Conservation (phyloP, 441 rosid genomes). For the Eruca vesicaria region DNA sequence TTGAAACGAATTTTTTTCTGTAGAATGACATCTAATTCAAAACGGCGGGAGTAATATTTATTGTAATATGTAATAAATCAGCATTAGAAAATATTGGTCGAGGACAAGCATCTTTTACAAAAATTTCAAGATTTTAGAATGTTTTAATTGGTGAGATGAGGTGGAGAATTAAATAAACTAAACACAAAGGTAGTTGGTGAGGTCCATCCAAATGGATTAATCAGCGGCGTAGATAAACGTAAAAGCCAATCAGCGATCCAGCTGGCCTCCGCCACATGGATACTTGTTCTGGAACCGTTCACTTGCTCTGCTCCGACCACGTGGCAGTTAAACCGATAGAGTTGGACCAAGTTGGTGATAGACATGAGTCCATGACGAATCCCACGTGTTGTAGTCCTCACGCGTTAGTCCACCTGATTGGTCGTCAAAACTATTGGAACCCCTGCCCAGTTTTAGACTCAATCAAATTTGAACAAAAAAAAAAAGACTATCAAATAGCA, state of each 20-base stretch:
- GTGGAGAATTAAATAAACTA: neutral
- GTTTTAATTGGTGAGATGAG: neutral
- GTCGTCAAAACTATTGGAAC: constrained; percentile 17
- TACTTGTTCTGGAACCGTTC: constrained; percentile 2
- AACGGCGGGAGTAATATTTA: no score
- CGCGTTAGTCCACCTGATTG: constrained; percentile 18
- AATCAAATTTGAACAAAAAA: no score
- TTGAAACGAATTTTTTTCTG: no score
- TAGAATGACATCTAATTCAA: no score
- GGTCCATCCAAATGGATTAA: constrained; percentile 26
- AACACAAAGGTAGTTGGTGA: constrained; percentile 2
- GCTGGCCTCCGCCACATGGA: constrained; percentile 25
- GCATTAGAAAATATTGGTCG: neutral
- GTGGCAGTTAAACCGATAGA: constrained; percentile 24
- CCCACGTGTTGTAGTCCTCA: constrained; percentile 9
- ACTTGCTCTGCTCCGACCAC: constrained; percentile 8
- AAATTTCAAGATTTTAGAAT: neutral
- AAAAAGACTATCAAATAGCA: no score
- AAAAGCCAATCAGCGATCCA: constrained; percentile 30
- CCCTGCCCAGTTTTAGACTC: neutral
- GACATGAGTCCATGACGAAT: constrained; percentile 25
- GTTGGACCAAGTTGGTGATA: constrained; percentile 23
- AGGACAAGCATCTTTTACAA: neutral
- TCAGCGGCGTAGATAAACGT: constrained; percentile 24
- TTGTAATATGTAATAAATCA: no score